phyloP scores from a whole-genome alignment of 2,329 filamentous ascomycete species.

The Trichoderma gracile region DNA sequence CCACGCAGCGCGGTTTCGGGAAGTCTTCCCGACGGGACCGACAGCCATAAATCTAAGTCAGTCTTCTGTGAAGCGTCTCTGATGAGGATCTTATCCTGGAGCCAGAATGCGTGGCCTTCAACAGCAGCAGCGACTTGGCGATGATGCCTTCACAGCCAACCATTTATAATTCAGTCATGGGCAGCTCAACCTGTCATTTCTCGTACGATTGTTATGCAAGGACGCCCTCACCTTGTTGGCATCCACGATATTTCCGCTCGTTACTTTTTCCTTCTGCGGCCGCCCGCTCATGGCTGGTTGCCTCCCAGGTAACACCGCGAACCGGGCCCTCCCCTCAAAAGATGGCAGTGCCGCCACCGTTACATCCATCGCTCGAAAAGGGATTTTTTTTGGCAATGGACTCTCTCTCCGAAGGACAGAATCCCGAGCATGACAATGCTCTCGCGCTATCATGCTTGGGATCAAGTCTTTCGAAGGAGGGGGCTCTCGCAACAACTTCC shows the following conservation, averaged over 20 bases:
- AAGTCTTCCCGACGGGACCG: slow-evolving; percentile 43
- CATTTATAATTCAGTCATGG: slow-evolving; percentile 26
- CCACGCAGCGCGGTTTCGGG: slow-evolving; percentile 58
- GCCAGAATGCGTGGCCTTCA: slow-evolving; percentile 34
- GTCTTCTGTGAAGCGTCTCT: neutral
- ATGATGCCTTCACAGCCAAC: neutral
- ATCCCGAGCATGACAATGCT: slow-evolving; percentile 50
- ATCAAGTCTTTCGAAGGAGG: slow-evolving; percentile 27
- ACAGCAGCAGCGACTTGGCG: slow-evolving; percentile 33
- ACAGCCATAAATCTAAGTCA: slow-evolving; percentile 1
- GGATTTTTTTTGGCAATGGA: slow-evolving; percentile 16
- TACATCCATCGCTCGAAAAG: slow-evolving; percentile 40
- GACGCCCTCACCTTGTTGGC: slow-evolving; percentile 25
- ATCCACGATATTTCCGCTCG: neutral
- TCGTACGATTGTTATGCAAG: slow-evolving; percentile 14
- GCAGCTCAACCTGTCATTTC: slow-evolving; percentile 45
- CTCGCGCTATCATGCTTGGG: slow-evolving; percentile 49
- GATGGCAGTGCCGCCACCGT: slow-evolving; percentile 49
- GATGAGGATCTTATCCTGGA: neutral
- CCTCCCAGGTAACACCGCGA: neutral
- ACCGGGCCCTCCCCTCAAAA: slow-evolving; percentile 37
- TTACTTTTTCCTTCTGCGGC: neutral
- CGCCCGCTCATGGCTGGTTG: neutral
- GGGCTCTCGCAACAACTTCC: slow-evolving; percentile 18
- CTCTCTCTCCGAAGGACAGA: slow-evolving; percentile 2